Base-by-base conservation (phyloP, 495 filamentous ascomycete species). In the Aspergillus heteromorphus region DNA sequence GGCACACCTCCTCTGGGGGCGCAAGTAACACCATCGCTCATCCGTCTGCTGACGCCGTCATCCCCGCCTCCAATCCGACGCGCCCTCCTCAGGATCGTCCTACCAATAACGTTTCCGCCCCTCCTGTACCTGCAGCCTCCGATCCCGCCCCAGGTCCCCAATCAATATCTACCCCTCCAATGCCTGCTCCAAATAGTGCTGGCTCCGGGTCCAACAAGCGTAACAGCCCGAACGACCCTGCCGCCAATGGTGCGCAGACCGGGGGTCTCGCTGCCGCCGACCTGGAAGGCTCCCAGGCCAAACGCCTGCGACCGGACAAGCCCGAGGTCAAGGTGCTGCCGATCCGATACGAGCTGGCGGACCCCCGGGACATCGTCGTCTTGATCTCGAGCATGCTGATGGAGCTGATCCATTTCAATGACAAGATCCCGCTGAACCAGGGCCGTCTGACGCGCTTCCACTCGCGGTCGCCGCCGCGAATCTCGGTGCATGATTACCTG, bases 331-430 rank as follows among this genome's bases (percentile, higher is more conserved):
- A 91, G 69, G 51, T 84, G 20, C 75, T 98, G 67, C 91, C 93
- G 6, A 63, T 73, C 30, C 71, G 78, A 60, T 98, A 98, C 70
- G 88, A 93, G 60, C 69, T 78, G 20, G 92, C 88, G 59, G 79
- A 88, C 47, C 80, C 87, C 16, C 84, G 87, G 59, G 89, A 96
- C 69, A 77, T 98, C 59, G 93, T 95, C 6, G 78, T 88, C 29
- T 76, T 97, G 58, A 95, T 98, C 54, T 83, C 91, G 47, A 91
- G 92, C 65, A 97, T 98, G 93, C 79, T 98, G 17, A 83, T 89
- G 67, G 93, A 98, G 71, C 77, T 98, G 17, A 91, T 98, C 60
- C 84, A 87, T 51, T 87, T 89, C 49, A 98, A 98, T 65, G 93
- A 98, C 69, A 81, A 80, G 40, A 86, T 96, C 54, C 91, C 91